Base-by-base conservation (phyloP, 1,284 basidiomycete genomes). In the Anthracocystis panici-leucophaei region DNA sequence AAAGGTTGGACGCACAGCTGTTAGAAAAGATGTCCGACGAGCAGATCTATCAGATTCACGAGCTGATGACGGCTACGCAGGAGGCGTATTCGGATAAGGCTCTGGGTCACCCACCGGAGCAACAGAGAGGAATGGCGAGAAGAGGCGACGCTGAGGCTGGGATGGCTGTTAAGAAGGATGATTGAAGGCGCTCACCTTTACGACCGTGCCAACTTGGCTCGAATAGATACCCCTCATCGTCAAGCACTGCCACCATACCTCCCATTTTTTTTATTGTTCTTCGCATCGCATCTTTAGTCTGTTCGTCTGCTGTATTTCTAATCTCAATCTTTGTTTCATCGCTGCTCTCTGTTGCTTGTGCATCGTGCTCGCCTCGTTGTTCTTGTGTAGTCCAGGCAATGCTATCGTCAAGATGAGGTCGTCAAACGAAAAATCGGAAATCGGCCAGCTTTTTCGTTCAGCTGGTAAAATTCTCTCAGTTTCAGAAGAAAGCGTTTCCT, bases 41-140 rank as follows among this genome's bases (percentile, higher is more conserved):
- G 66, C 84, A 85, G 77, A 77, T 85, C n/a, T 81, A 83, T 40
- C 84, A 85, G 68, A 72, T 85, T 23, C 82, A 84, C 61, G 84
- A 85, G 54, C 61, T 85, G 31, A 82, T 83, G 75, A 73, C 66
- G 1, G 81, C 79, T 0, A 75, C 82, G 0, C 56, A 69, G n/a
- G 77, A 81, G 51, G 69, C 76, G 1, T 84, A 81, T 41, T 81
- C 82, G 12, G 64, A 75, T 2, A 62, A 74, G 23, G 80, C 80
- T 1, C 77, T 76, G 54, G 57, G 61, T 14, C 46, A 55, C 38
- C 72, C 76, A 18, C 76, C 76, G 5, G 12, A 40, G 3, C 54
- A 67, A 40, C 55, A 74, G 40, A 35, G 72, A 8, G 62, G 64
- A 44, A 55, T 76, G 52, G 74, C 69, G 16, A n/a, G 68, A 76